Conservation (phyloP, 768 basidiomycete genomes). For the Phlebiopsis gigantea region DNA sequence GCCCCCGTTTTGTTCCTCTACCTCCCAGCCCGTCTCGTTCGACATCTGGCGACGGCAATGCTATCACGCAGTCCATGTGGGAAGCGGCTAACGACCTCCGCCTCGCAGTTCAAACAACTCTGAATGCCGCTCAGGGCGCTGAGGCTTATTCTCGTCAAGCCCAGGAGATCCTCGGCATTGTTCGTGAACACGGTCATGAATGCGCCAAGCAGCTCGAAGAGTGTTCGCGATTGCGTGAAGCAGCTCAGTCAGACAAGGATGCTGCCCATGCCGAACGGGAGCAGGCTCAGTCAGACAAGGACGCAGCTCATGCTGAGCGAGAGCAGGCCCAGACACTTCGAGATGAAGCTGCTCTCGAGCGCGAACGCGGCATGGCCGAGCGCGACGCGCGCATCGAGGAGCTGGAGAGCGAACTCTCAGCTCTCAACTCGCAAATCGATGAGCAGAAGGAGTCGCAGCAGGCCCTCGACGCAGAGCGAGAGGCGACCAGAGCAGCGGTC, state of each 20-base stretch:
- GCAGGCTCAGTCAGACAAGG: not conserved
- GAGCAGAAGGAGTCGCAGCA: not conserved
- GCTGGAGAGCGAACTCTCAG: conserved; percentile 2
- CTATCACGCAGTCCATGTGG: not conserved
- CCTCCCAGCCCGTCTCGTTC: not conserved
- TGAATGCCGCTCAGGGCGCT: conserved; percentile 2
- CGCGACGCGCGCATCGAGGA: conserved; percentile 1
- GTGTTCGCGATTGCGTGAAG: not conserved
- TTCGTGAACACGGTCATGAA: not conserved
- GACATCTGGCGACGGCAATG: not conserved
- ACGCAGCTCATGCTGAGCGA: not conserved
- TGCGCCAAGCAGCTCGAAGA: not conserved
- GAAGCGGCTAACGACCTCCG: conserved; percentile 1
- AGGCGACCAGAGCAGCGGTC: not conserved
- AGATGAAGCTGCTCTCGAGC: conserved; percentile 1
- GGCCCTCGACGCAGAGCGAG: not conserved
- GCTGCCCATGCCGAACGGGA: not conserved
- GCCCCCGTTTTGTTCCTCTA: not conserved
- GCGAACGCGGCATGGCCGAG: conserved; percentile 1
- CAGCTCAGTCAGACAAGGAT: not conserved
- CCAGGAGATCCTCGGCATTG: conserved; percentile 2
- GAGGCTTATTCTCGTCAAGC: conserved; percentile 2
- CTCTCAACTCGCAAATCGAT: not conserved
- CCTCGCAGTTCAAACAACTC: not conserved
- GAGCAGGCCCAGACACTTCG: not conserved